These are phyloP conservation scores for Fusarium lyarnte DNA, from an alignment of 2,329 filamentous ascomycete species.

Conservation along the genomic window DNA sequence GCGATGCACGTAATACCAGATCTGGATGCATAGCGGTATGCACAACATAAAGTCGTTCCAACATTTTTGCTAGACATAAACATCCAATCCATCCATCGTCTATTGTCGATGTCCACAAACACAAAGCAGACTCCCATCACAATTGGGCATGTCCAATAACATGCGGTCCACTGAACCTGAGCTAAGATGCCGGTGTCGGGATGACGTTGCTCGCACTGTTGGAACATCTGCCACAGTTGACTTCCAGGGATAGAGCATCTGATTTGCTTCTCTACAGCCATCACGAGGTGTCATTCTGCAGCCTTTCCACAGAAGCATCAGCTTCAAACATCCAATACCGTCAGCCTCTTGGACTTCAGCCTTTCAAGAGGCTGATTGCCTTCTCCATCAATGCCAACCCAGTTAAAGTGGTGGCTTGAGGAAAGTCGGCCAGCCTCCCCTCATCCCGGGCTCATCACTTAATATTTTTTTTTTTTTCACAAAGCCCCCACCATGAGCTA, in stretches of 20 bases:
- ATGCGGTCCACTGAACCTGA: slow-evolving; percentile 19
- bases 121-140: slow-evolving; percentile 1
- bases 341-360: slow-evolving; percentile 5
- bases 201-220: slow-evolving; percentile 38
- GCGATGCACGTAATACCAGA: slow-evolving; percentile 32
- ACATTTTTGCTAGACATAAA: slow-evolving; percentile 14
- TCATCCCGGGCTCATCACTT: slow-evolving; percentile 2
- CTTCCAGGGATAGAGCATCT: neutral
- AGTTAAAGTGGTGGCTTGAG: slow-evolving; percentile 18
- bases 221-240: slow-evolving; percentile 22
- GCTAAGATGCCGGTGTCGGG: slow-evolving; percentile 1
- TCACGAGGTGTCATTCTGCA: slow-evolving; percentile 20
- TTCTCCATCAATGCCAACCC: neutral
- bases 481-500: slow-evolving; percentile 28
- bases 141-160: slow-evolving; percentile 17
- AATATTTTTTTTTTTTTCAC: neutral
- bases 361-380: neutral
- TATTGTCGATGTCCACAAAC: neutral
- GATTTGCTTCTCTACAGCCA: slow-evolving; percentile 3
- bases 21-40: slow-evolving; percentile 39
- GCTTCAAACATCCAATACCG: slow-evolving; percentile 2
- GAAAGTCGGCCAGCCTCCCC: slow-evolving; percentile 3
- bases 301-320: neutral
- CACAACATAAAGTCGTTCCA: slow-evolving; percentile 39
- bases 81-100: neutral